Percentiles rank a stretch among this genome's conserved stretches.
These are phyloP conservation scores for Metschnikowia sp. DNA, from an alignment of 805 yeast genomes.

Conservation along the genomic window DNA sequence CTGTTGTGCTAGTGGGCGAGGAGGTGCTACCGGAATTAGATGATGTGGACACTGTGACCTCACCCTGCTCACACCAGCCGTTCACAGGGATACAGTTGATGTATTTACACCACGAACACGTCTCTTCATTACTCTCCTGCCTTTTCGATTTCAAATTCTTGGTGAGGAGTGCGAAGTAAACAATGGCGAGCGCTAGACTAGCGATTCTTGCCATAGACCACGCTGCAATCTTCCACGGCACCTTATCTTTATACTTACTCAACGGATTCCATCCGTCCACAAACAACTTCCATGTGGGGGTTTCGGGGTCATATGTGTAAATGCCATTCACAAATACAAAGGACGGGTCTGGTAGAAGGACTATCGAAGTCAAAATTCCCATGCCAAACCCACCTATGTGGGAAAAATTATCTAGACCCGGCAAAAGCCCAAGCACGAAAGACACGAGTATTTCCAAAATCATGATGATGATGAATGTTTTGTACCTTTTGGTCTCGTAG, in stretches of 20 bases:
- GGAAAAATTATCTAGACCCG: constrained; percentile 72
- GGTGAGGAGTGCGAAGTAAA: constrained; percentile 49
- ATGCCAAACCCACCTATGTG: constrained; percentile 73
- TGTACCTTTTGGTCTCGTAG: constrained; percentile 46
- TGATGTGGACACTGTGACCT: constrained; percentile 24
- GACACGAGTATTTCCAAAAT: constrained; percentile 56
- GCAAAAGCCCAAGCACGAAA: constrained; percentile 62
- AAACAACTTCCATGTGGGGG: constrained; percentile 31
- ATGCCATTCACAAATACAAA: constrained; percentile 41
- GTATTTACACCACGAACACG: constrained; percentile 72
- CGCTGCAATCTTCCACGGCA: constrained; percentile 36
- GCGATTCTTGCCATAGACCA: constrained; percentile 54
- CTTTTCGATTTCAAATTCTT: constrained; percentile 42
- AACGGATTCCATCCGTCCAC: constrained; percentile 40
- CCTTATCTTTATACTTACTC: constrained; percentile 32
- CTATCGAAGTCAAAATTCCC: constrained; percentile 51
- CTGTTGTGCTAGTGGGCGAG: constrained; percentile 4
- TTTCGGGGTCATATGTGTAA: constrained; percentile 31
- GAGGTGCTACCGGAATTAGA: neutral
- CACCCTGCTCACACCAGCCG: constrained; percentile 63
- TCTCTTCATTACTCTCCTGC: constrained; percentile 38
- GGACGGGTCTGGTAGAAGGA: constrained; percentile 55
- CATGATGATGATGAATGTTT: constrained; percentile 43
- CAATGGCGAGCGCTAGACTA: constrained; percentile 42
- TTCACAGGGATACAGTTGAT: constrained; percentile 67